Base-by-base conservation (phyloP, 768 basidiomycete species). In the Scleroderma citrinum region DNA sequence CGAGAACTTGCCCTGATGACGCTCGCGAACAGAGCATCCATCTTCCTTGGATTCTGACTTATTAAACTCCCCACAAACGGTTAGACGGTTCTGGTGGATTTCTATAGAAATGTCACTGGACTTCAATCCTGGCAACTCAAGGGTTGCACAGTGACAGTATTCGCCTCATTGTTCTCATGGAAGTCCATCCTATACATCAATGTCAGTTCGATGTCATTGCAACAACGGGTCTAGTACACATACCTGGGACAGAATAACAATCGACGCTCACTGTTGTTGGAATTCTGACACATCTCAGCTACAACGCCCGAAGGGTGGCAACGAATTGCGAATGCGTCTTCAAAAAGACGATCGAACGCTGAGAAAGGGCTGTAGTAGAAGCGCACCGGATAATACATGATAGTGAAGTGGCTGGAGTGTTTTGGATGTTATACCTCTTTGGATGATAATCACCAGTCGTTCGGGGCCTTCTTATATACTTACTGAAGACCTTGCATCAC, bases 101-200 rank as follows among this genome's bases (percentile, higher is more conserved):
- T 82, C 79, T 54, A 83, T 74, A 44, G 65, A 62, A 41, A 82
- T 65, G 51, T 81, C 65, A 39, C 79, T 74, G 24, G 76, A 73
- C 48, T 65, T 65, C 36, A 82, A 24, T 17, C 81, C 81, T 1
- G 82, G 81, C 8, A 83, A 64, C 54, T 83, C 81, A 58, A 83
- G 79, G 26, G 26, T 7, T 70, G 61, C 36, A 80, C 80, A 0
- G 76, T 78, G 31, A 82, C 74, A 31, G 66, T 58, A 54, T 80
- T 78, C 20, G 60, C 65, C 26, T 75, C 69, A 1, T 57, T 41
- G 51, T 78, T 65, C 56, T 82, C 79, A 56, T 77, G 75, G 13
- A 81, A 63, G 53, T 81, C 77, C 75, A 82, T 76, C 55, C 80
- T 81, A 52, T 1, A 29, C 7, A n/a, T 5, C 19, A 6, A 13